Evolutionary conservation across 108 stramenopile genomes (phyloP), one percentile per base, ranked within the genome.

Genomic region (Pseudonitzschia delicatissima): DNA sequence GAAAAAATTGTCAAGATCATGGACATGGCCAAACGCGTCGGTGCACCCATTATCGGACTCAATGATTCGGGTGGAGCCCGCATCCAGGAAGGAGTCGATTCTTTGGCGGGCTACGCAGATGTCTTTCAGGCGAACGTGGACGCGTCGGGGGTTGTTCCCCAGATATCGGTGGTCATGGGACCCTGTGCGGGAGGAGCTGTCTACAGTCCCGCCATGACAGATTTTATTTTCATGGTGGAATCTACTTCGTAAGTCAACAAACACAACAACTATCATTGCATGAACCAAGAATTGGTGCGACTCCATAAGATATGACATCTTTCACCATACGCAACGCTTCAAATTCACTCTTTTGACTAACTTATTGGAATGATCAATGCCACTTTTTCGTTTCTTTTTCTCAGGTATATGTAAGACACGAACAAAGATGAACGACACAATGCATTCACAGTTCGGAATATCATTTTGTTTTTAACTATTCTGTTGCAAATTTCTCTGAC

Each of bases 1-100:
- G 81, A 98, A 80, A 99, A 99, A 76, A 99, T 99, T 69, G 89
- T 96, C 67, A 99, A 99, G 80, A 73, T 99, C 68, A 99, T 99
- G 99, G 97, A 99, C 58, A 95, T 96, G 93, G 96, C 96, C 1
- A 55, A 83, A 68, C 73, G 92, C 52, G 90, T 95, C 7, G 97
- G 97, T 4, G 95, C 92, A 15, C 99, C 99, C 26, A 92, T 99
- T 17, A 97, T 99, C 59, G 99, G 99, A 21, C 78, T 99, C 48
- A 98, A 98, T 73, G 99, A 99, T 82, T 94, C 93, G 49, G 99
- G 99, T 5, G 97, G 99, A 57, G 99, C 99, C 4, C 88, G 99
- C 12, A 99, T 99, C 53, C 99, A 99, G 77, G 99, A 99, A 69
- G 99, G 99, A 44, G 93, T 98, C 2, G 97, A 98, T 74, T 92